Evolutionary conservation across 1,284 basidiomycete genomes (phyloP), one percentile per base, ranked within the genome.

Genomic region (Moniliophthora roreri): DNA sequence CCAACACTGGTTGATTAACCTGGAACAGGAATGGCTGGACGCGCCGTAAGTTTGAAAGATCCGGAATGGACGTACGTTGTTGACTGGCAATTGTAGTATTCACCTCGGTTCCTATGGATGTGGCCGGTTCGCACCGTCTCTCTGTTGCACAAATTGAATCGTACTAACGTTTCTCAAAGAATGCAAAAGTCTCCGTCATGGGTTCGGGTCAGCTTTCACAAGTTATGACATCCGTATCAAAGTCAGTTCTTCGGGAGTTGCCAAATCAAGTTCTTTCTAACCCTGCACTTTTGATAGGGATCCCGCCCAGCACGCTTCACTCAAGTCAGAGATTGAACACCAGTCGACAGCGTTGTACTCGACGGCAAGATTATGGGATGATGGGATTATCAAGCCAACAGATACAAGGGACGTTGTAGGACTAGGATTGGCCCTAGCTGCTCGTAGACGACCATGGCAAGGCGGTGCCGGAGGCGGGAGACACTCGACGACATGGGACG

Each of bases 171-270:
- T 39, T 32, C 39, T 21, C 32, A 28, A 60, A 91, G 87, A 96
- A 95, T 62, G 92, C 95, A 26, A 94, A 91, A 69, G 89, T 97
- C 2, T 91, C 89, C n/a, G 95, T 98, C 41, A 98, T 98, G 95
- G 95, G 95, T 40, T 91, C 91, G 2, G 91, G 87, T 40, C 95
- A 97, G 67, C 81, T 98, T 20, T 91, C 90, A 9, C 86, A 90
- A 65, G 95, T 98, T 49, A 98, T 98, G 95, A 77, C 88, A 24
- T 84, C 84, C 1, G 93, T 98, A 13, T 93, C 91, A 26, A 89
- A 82, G 89, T 91, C 65, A 23, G 79, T 52, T 48, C 34, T 44
- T n/a, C n/a, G n/a, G n/a, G n/a, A n/a, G n/a, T n/a, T n/a, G n/a
- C n/a, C n/a, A n/a, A n/a, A n/a, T n/a, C n/a, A n/a, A n/a, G n/a